Base-by-base conservation (phyloP, 2,329 filamentous ascomycete species). In the Lasiodiplodia citricola region DNA sequence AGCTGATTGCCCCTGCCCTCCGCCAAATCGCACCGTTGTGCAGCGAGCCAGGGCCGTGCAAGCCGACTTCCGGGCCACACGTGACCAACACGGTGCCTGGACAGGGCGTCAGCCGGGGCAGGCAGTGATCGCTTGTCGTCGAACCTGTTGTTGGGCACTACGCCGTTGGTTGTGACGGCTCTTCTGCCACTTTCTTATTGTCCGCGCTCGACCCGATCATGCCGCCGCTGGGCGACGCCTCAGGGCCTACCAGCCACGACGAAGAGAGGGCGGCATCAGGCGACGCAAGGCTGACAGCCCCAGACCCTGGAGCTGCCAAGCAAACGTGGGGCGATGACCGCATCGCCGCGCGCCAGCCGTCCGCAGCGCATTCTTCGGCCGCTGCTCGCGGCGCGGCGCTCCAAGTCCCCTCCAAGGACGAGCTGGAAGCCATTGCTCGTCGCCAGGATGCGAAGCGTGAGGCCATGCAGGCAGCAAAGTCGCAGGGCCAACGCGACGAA, bases 401-500 rank as follows among this genome's bases (percentile, higher is more conserved):
- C 58, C 31, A 31, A 18, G 28, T 68, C 38, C 67, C 67, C 10
- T 51, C 67, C n/a, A 58, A 54, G 52, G 67, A 68, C 52, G 58
- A 57, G 51, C 28, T 68, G n/a, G 50, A 64, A 11, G 37, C 41
- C 52, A 68, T 68, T 41, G 58, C 67, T 13, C 38, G 47, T 16
- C 50, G 51, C 14, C 67, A 68, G 67, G 67, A 68, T 56, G 67
- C 58, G 37, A 68, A 68, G 58, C 51, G 50, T 41, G 28, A n/a
- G 16, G 67, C 52, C 31, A 54, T 64, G 38, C 50, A 38, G 10
- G 67, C 67, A n/a, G n/a, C 25, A 8, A 57, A 50, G 35, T 31
- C 25, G 25, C 52, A 57, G 10, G 21, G 5, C n/a, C 50, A 52
- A 16, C 23, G 41, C 38, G 54, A 58, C 37, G 57, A 62, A 47